Base-by-base conservation (phyloP, 2,329 filamentous ascomycete genomes). In the Curvularia verruculosa region DNA sequence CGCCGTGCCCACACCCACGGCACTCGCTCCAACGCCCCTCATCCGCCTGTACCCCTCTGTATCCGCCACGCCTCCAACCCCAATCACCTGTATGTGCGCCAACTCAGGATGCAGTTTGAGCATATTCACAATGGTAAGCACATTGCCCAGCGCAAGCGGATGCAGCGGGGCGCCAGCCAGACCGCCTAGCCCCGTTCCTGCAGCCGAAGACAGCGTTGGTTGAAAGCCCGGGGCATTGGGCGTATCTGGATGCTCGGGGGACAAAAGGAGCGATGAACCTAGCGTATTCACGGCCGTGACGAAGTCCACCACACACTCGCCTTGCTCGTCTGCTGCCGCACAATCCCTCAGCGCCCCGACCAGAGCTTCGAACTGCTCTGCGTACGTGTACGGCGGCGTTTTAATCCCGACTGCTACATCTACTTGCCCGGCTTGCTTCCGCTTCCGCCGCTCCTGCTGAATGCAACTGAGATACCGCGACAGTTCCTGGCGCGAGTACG, bases 261-360 rank as follows among this genome's bases (percentile, higher is more conserved):
- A 54, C 0, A 91, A 72, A 0, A 91, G 76, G 0, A 93, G 78
- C 43, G 85, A 89, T 0, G 83, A 86, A 0, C 90, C 90, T 0
- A 93, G 83, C 0, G 86, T 93, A 67, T 93, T 93, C 1, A 87
- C 90, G 0, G 89, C 84, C 0, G 90, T 92, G 62, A 93, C 81
- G 74, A 93, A 93, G 41, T 82, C 84, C 1, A 91, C 72, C 0
- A 82, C 82, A 46, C 70, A 71, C 51, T 19, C 29, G 12, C 7
- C 29, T 31, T 8, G 5, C 5, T 31, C 29, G 10, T 31, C 29
- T 3, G 2, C 29, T 5, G 4, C 2, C 1, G 63, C 69, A 1
- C 66, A 69, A 3, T 60, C 64, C 8, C 75, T 66, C 5, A 92
- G 74, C 0, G 86, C 84, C 0, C 73, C 60, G 1, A 86, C 72